These are phyloP conservation scores for Zymoseptoria crescenta DNA, from an alignment of 2,329 filamentous ascomycete genomes.

Conservation along the genomic window DNA sequence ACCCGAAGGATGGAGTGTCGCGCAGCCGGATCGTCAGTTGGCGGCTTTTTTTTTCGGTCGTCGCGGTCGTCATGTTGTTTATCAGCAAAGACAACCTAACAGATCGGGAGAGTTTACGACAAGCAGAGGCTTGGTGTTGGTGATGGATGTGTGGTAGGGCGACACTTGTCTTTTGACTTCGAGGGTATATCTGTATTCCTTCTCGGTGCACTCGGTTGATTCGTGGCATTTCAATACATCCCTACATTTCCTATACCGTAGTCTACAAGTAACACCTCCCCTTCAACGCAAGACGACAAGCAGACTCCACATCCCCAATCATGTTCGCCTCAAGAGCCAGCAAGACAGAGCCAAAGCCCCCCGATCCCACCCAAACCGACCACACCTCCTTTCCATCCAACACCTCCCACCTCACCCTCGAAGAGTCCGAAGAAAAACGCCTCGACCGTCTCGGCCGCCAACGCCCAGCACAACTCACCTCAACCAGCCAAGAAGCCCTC, in stretches of 20 bases:
- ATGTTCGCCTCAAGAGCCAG: not conserved
- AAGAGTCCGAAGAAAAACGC: constrained; percentile 25
- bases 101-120: not conserved
- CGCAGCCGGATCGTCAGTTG: not conserved
- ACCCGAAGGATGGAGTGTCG: no score
- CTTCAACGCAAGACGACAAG: not conserved
- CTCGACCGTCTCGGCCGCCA: constrained; percentile 57
- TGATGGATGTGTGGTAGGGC: not conserved
- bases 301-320: not conserved
- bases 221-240: not conserved
- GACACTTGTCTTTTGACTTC: not conserved
- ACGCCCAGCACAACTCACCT: constrained; percentile 50
- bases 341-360: not conserved
- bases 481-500: constrained; percentile 48
- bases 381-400: no score
- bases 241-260: not conserved
- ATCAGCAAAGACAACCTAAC: not conserved
- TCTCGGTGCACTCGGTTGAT: not conserved
- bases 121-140: not conserved
- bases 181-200: not conserved
- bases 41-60: not conserved
- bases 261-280: not conserved
- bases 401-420: not conserved
- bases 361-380: not conserved
- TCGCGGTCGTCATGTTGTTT: not conserved